Evolutionary conservation across 1,284 basidiomycete genomes (phyloP), one percentile per base, ranked within the genome.

Genomic region (Rhodotorula mucilaginosa): DNA sequence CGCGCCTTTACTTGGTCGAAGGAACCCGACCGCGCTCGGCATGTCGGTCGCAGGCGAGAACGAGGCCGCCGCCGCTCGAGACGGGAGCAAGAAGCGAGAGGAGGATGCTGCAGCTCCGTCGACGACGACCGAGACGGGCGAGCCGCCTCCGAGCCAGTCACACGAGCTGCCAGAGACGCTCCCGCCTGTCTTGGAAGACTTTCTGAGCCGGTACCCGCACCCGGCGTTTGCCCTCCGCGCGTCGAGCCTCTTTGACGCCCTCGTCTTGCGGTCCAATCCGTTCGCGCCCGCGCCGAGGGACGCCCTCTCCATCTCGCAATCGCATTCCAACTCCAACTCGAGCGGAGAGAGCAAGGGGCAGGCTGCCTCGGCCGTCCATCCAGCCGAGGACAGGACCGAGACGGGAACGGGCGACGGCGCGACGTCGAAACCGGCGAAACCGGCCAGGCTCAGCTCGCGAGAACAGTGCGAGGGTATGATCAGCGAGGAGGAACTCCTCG

Each of bases 191-290:
- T 63, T 70, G 34, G 31, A 31, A 19, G 23, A 26, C 23, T 70
- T 66, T 57, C 61, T 70, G 54, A 19, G 39, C 12, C 48, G 21
- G 19, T 70, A 70, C 56, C 68, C 68, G 18, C 68, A 70, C 39
- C 68, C 68, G 16, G 61, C 26, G 10, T 66, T 62, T 26, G 64
- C 51, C 23, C 54, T 70, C 39, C 51, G 48, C 34, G 69, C 69
- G 5, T 49, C 48, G 8, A 44, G 57, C 23, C 46, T 70, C 12
- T 61, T 59, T 65, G 58, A 70, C 13, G 65, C 69, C 5, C 69
- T 70, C 65, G 57, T 70, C 44, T 13, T 57, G 2, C 64, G 69
- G 46, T 19, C n/a, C 7, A 29, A 54, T 12, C 65, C 57, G 15
- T 47, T 46, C 26, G 64, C 64, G 1, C 64, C 64, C 2, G 21